Conservation (phyloP, 2,329 filamentous ascomycete genomes). For the Cylindrodendrum hubeiense region DNA sequence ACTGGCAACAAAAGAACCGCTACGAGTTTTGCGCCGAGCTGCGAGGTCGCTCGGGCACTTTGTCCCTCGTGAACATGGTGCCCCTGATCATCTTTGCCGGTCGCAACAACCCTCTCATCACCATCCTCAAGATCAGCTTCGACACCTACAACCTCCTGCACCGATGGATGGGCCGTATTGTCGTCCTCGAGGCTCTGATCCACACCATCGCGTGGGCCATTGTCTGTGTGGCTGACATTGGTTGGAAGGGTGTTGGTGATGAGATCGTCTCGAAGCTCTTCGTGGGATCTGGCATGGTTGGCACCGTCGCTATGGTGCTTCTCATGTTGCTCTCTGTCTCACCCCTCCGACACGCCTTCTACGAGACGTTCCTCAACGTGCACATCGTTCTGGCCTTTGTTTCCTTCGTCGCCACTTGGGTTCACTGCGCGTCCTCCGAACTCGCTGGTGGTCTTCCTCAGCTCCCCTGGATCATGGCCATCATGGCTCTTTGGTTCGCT, state of each 20-base stretch:
- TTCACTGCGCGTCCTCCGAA: constrained; percentile 79
- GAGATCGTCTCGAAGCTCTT: constrained; percentile 71
- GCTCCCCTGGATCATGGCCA: constrained; percentile 78
- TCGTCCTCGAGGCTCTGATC: constrained; percentile 74
- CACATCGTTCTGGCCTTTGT: constrained; percentile 83
- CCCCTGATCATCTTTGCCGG: constrained; percentile 90
- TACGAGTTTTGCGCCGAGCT: constrained; percentile 82
- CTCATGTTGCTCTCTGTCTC: constrained; percentile 80
- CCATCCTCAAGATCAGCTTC: constrained; percentile 86
- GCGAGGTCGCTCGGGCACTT: constrained; percentile 85
- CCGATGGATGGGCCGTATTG: constrained; percentile 82
- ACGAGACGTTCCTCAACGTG: constrained; percentile 92
- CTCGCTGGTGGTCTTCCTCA: constrained; percentile 77
- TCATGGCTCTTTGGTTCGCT: constrained; percentile 80
- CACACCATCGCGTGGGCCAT: constrained; percentile 82
- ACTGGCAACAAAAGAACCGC: constrained; percentile 69
- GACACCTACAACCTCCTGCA: constrained; percentile 89
- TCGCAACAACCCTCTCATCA: constrained; percentile 93
- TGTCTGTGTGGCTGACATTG: constrained; percentile 75
- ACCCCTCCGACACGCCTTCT: constrained; percentile 91
- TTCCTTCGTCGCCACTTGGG: constrained; percentile 78
- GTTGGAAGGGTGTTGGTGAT: constrained; percentile 68
- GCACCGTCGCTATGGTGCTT: constrained; percentile 70
- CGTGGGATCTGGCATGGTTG: constrained; percentile 74
- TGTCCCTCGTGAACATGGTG: constrained; percentile 91